Evolutionary conservation across 306 rosid species (phyloP).

Genomic region (Cucurbita maxima): DNA sequence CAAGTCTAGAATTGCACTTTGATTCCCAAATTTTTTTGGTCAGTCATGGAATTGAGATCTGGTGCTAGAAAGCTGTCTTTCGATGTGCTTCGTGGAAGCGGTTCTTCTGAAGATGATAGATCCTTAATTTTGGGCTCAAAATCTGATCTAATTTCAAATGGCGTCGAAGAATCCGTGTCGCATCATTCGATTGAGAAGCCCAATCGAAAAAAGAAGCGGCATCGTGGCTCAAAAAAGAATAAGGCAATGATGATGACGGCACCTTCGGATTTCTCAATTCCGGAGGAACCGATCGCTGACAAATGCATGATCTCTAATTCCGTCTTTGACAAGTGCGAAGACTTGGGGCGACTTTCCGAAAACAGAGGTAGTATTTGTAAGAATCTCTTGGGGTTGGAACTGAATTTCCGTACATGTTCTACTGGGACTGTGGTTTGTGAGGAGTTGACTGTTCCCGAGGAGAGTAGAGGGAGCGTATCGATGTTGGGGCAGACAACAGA

Average conservation of each 20-base stretch:
- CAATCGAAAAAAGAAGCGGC: slow-evolving; percentile 39
- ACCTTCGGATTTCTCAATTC: slow-evolving; percentile 17
- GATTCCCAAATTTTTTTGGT: neutral
- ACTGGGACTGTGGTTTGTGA: slow-evolving; percentile 25
- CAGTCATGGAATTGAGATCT: slow-evolving; percentile 54
- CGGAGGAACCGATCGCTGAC: slow-evolving; percentile 24
- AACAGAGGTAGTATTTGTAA: slow-evolving; percentile 5
- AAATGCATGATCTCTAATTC: slow-evolving; percentile 4
- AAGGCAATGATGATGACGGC: slow-evolving; percentile 8
- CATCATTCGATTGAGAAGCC: slow-evolving; percentile 2
- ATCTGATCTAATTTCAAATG: slow-evolving; percentile 20
- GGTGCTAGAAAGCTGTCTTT: slow-evolving; percentile 45
- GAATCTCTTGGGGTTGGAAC: slow-evolving; percentile 35
- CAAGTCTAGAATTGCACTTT: neutral
- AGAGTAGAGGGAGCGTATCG: slow-evolving; percentile 18
- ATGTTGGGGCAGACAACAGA: slow-evolving; percentile 19
- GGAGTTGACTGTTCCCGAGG: slow-evolving; percentile 21
- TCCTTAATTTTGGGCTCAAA: slow-evolving; percentile 9
- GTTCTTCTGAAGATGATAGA: slow-evolving; percentile 20
- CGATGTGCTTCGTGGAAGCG: slow-evolving; percentile 40
- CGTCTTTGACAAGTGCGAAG: neutral
- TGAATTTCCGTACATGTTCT: slow-evolving; percentile 11
- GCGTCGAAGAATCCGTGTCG: slow-evolving; percentile 1
- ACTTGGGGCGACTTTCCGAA: neutral
- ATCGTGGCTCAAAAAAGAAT: slow-evolving; percentile 31